Base-by-base conservation (phyloP, 495 filamentous ascomycete genomes). In the Apodospora peruviana region DNA sequence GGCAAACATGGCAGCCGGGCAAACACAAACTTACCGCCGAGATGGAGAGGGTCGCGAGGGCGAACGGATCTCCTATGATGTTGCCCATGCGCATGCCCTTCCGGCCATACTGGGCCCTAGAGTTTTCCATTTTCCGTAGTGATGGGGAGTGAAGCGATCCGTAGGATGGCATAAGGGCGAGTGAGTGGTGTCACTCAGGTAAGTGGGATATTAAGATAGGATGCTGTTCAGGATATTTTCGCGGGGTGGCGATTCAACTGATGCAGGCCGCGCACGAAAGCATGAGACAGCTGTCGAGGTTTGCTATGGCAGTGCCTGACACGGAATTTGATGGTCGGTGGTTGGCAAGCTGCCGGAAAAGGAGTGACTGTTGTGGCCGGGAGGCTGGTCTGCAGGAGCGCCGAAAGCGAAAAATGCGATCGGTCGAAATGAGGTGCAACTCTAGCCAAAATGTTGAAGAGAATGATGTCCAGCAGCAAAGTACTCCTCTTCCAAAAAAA, bases 61-160 rank as follows among this genome's bases (percentile, higher is more conserved):
- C 91, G 71, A 99, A 96, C 2, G 94, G 94, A 71, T 97, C 91
- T 57, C 93, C 93, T 41, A 96, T 73, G 45, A 97, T 88, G 67
- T 96, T 90, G 59, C 87, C 89, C 64, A 90, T 69, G 54, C 79
- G 85, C 58, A 94, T 83, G 59, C 79, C 65, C 57, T 70, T 75
- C 46, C 75, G 72, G 36, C 74, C 72, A 61, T 81, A 80, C 60
- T 60, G 74, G 70, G 75, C 72, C 57, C 73, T 65, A 32, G 75
- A 72, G 55, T 74, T 60, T 67, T 89, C 84, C 86, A 93, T 91
- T 80, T 91, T 91, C 69, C 75, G 78, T 56, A 90, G 67, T 51
- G 88, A 89, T 51, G 85, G 84, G 58, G 86, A 87, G 56, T 77
- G 71, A 48, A 84, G 70, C 62, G 84, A 86, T 57, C 80, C 80